phyloP scores from a whole-genome alignment of 495 filamentous ascomycete species.

The Saxispiralis lemnorum region DNA sequence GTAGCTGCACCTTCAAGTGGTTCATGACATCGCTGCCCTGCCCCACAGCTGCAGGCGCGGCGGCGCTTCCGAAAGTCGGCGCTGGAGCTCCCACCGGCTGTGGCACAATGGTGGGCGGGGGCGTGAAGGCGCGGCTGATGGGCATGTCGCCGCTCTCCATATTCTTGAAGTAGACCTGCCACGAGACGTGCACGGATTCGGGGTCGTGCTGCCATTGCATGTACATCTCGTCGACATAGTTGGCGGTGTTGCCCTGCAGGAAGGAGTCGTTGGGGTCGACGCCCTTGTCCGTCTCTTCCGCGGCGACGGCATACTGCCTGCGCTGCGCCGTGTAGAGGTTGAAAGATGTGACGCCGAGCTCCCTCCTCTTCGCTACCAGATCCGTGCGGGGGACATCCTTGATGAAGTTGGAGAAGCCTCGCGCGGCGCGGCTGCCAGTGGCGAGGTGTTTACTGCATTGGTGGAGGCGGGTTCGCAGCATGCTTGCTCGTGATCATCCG shows the following conservation, averaged over 20 bases:
- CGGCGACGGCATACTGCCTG: slow-evolving; percentile 38
- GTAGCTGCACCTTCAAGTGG: slow-evolving; percentile 93
- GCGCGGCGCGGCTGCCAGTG: slow-evolving; percentile 14
- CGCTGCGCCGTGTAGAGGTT: slow-evolving; percentile 16
- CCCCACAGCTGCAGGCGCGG: slow-evolving; percentile 20
- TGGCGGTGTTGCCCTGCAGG: slow-evolving; percentile 82
- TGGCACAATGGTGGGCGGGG: slow-evolving; percentile 80
- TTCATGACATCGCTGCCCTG: slow-evolving; percentile 75
- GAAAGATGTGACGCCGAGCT: slow-evolving; percentile 25
- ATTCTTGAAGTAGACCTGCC: slow-evolving; percentile 98
- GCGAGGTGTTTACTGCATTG: slow-evolving; percentile 22
- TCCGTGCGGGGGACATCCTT: slow-evolving; percentile 8
- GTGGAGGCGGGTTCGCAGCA: slow-evolving; percentile 23
- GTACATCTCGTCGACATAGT: slow-evolving; percentile 99
- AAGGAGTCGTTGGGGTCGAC: slow-evolving; percentile 83
- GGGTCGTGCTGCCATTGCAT: slow-evolving; percentile 90
- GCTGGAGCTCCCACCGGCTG: slow-evolving; percentile 50
- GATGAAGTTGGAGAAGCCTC: slow-evolving; percentile 17
- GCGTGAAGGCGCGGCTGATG: slow-evolving; percentile 87
- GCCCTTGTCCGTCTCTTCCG: slow-evolving; percentile 35
- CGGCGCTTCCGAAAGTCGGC: slow-evolving; percentile 22
- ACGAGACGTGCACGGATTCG: slow-evolving; percentile 86
- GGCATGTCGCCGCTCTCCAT: slow-evolving; percentile 98
- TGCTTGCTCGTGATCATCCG: slow-evolving; percentile 14
- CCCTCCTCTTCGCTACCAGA: slow-evolving; percentile 12